Evolutionary conservation across 2,329 filamentous ascomycete genomes (phyloP), one percentile per base, ranked within the genome.

Genomic region (Diatrype stigma): DNA sequence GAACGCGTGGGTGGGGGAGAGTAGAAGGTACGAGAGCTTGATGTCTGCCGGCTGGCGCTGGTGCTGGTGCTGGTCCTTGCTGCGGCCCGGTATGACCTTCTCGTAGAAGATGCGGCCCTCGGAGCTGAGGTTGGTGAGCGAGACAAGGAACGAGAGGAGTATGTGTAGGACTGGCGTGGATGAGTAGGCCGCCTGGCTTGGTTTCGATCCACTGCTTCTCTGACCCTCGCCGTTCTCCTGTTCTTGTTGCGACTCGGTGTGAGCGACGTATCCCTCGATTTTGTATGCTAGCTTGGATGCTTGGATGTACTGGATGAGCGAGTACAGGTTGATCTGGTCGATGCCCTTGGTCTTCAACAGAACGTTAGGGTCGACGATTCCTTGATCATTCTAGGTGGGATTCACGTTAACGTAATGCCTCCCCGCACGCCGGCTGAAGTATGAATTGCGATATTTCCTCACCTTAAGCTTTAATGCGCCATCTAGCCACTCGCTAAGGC

Each of bases 271-370:
- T 46, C 90, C 88, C 70, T 99, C 93, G 11, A 97, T 89, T 68
- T 99, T 99, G 56, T 92, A 88, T 1, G 93, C 92, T 12, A 99
- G 74, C 62, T 96, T 96, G 55, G 92, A 96, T 56, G 94, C 87
- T 62, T 93, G 88, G 3, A 99, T 81, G 67, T 97, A 97, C 42
- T 84, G 80, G 30, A 92, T 85, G 14, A 99, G 77, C 64, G 94
- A 93, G 70, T 89, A 93, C 28, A 96, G 80, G 62, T 97, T 96
- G 71, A 99, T 92, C 63, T 97, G 93, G 63, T 99, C 94, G 22
- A 94, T 87, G 0, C 90, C 90, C 65, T 96, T 96, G 35, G 85
- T 85, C 22, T 85, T 80, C 57, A 96, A 84, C 1, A 99, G 75
- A 6, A 85, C 80, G 19, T 85, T 86, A 16, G 88, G 72, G 42